These are phyloP conservation scores for Neolentinus lepideus DNA, from an alignment of 1,284 basidiomycete species.

Conservation along the genomic window DNA sequence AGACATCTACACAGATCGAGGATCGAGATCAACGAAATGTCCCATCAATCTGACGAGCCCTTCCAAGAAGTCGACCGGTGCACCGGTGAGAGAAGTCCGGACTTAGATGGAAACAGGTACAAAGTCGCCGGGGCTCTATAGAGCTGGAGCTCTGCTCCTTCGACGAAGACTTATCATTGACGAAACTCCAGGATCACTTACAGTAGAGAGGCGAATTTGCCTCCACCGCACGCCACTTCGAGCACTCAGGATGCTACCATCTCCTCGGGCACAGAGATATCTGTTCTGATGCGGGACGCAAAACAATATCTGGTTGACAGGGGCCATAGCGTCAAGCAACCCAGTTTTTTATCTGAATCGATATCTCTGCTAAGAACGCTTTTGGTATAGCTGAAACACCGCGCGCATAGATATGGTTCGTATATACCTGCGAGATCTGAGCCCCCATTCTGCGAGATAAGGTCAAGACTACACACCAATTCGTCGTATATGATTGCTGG, in stretches of 20 bases:
- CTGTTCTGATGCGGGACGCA: neutral
- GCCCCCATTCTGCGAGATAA: neutral
- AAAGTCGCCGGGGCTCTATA: no score
- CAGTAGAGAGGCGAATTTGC: no score
- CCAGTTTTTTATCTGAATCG: conserved; percentile 11
- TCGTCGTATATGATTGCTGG: conserved; percentile 89
- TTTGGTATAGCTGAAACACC: conserved; percentile 78
- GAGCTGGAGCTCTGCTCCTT: no score
- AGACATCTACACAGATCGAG: neutral
- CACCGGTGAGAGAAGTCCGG: no score
- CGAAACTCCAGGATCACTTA: no score
- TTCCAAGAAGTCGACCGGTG: no score
- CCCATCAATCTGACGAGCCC: no score
- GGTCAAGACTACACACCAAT: conserved; percentile 48
- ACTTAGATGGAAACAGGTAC: no score
- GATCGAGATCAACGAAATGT: neutral
- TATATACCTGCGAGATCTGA: conserved; percentile 54
- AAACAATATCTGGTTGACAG: neutral
- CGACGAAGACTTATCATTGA: no score
- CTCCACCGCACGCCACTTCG: no score
- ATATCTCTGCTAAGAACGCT: conserved; percentile 33
- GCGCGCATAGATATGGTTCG: conserved; percentile 81
- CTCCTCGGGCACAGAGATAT: neutral
- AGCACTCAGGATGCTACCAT: neutral
- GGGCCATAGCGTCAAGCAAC: neutral